phyloP scores from a whole-genome alignment of 495 filamentous ascomycete genomes.

The Xylaria cubensis region DNA sequence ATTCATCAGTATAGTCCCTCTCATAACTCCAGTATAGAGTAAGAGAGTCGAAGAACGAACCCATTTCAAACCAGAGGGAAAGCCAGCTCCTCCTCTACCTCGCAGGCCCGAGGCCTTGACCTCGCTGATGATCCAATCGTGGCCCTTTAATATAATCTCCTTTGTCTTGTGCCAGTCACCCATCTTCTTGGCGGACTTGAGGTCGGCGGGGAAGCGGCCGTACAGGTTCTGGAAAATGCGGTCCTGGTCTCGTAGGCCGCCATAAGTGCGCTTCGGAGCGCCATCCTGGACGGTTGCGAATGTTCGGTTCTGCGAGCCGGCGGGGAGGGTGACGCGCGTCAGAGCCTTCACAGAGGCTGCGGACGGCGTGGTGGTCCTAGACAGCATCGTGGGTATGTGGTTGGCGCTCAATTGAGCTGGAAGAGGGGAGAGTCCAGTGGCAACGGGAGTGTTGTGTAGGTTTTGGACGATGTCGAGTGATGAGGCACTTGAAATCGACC shows the following conservation, averaged over 20 bases:
- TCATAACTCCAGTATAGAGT: not conserved
- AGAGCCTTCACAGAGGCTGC: slow-evolving; percentile 51
- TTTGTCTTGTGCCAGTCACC: slow-evolving; percentile 99
- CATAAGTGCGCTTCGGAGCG: slow-evolving; percentile 72
- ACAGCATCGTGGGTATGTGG: slow-evolving; percentile 50
- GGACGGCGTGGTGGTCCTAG: slow-evolving; percentile 54
- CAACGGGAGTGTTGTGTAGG: slow-evolving; percentile 31
- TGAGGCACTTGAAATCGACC: slow-evolving; percentile 41
- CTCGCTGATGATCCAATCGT: slow-evolving; percentile 98
- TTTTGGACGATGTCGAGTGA: slow-evolving; percentile 32
- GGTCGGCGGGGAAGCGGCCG: slow-evolving; percentile 84
- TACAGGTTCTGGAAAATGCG: slow-evolving; percentile 99
- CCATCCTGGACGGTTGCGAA: slow-evolving; percentile 92
- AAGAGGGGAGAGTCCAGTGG: slow-evolving; percentile 51
- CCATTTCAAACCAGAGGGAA: slow-evolving; percentile 98
- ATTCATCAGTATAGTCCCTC: slow-evolving; percentile 35
- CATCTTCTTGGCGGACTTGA: slow-evolving; percentile 96
- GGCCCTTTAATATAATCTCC: slow-evolving; percentile 94
- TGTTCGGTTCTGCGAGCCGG: slow-evolving; percentile 46
- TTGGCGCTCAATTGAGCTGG: slow-evolving; percentile 54
- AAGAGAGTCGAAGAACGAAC: slow-evolving; percentile 55
- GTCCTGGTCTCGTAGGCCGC: slow-evolving; percentile 91
- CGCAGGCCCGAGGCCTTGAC: slow-evolving; percentile 95
- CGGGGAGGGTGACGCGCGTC: slow-evolving; percentile 45
- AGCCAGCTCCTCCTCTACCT: slow-evolving; percentile 96